Conservation (phyloP, 116 monocot species). For the Papilionanthe hybrid region DNA sequence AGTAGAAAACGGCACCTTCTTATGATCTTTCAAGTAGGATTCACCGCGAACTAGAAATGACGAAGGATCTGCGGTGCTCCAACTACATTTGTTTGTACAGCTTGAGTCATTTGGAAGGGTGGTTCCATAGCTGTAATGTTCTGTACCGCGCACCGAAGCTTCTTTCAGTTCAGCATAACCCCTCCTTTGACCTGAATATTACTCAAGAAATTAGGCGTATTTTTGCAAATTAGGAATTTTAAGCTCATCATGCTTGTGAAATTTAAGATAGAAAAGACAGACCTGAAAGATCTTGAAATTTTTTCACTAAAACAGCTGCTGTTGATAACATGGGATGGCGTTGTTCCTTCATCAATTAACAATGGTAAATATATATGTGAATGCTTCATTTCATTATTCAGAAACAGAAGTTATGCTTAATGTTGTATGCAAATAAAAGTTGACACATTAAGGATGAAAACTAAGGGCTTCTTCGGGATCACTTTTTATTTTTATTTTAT, state of each 20-base stretch:
- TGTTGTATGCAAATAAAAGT: neutral
- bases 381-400: neutral
- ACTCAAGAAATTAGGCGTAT: neutral
- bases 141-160: slow-evolving; percentile 10
- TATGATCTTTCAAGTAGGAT: slow-evolving; percentile 51
- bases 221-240: neutral
- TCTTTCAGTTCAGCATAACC: slow-evolving; percentile 38
- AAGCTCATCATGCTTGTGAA: neutral
- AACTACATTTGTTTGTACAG: slow-evolving; percentile 36
- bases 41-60: slow-evolving; percentile 61
- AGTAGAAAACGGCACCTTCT: slow-evolving; percentile 34
- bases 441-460: neutral
- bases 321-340: slow-evolving; percentile 33
- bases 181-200: slow-evolving; percentile 38
- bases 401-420: neutral
- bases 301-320: slow-evolving; percentile 43
- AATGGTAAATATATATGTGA: neutral
- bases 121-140: slow-evolving; percentile 39
- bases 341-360: slow-evolving; percentile 24
- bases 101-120: slow-evolving; percentile 49
- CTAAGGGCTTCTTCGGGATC: neutral
- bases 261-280: neutral
- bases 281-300: slow-evolving; percentile 53
- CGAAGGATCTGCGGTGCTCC: slow-evolving; percentile 53
- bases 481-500: too few relatives aligned